Percentiles rank a stretch among this genome's conserved stretches.
Evolutionary conservation across 2,329 filamentous ascomycete genomes (phyloP).

Genomic region (Eutypa lata): DNA sequence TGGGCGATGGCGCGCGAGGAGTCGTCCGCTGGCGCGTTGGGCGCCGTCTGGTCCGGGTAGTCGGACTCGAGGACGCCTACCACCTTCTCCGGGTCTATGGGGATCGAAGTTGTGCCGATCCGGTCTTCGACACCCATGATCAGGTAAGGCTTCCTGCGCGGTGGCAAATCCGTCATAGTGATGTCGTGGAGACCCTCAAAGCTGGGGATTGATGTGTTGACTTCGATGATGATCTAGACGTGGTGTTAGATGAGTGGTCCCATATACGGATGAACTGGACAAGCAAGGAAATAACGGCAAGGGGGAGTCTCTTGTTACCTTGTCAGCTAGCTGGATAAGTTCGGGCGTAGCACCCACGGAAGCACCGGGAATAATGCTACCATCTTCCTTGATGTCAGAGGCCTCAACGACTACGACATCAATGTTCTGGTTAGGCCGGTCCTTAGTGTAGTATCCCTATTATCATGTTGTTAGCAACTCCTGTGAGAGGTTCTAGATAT

Average conservation of each 20-base stretch:
- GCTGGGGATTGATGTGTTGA: conserved; percentile 81
- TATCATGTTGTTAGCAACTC: conserved; percentile 6
- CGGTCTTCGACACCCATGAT: conserved; percentile 84
- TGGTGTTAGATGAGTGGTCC: too few relatives aligned
- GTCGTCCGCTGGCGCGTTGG: conserved; percentile 75
- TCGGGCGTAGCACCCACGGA: conserved; percentile 84
- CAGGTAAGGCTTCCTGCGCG: conserved; percentile 77
- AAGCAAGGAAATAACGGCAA: too few relatives aligned
- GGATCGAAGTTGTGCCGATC: conserved; percentile 79
- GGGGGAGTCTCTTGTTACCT: conserved; percentile 53
- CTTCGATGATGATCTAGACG: conserved; percentile 74
- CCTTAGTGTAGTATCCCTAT: conserved; percentile 77
- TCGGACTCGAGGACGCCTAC: conserved; percentile 82
- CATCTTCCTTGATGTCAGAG: conserved; percentile 82
- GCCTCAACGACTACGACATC: conserved; percentile 86
- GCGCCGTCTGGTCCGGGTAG: conserved; percentile 72
- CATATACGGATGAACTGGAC: too few relatives aligned
- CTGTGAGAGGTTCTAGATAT: conserved; percentile 5
- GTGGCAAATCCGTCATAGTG: conserved; percentile 81
- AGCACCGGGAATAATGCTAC: conserved; percentile 83
- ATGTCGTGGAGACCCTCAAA: conserved; percentile 91
- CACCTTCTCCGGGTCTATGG: conserved; percentile 79
- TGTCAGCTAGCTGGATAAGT: conserved; percentile 86
- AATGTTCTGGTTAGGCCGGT: conserved; percentile 69
- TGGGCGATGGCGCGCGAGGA: conserved; percentile 68